Evolutionary conservation across 352 stramenopile genomes (phyloP).

Genomic region (Phytophthora crassamura): DNA sequence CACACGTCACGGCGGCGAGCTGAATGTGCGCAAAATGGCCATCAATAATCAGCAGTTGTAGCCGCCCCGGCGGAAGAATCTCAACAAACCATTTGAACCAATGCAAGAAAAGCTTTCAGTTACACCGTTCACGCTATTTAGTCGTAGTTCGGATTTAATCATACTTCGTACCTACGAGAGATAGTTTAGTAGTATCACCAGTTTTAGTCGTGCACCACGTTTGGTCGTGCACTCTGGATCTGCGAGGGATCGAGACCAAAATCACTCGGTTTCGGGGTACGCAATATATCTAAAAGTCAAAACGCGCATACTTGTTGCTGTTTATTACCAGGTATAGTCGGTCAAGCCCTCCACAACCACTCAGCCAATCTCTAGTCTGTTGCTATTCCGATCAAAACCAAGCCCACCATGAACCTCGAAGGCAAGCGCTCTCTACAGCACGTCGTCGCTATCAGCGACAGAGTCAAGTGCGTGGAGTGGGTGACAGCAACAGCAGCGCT

Average conservation of each 20-base stretch:
- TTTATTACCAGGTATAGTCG: too few species aligned
- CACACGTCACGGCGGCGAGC: too few species aligned
- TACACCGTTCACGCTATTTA: conserved; percentile 4
- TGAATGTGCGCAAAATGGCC: too few species aligned
- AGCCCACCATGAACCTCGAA: conserved; percentile 2
- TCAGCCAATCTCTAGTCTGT: neutral
- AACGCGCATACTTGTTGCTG: too few species aligned
- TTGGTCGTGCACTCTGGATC: neutral
- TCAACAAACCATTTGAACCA: too few species aligned
- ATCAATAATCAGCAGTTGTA: too few species aligned
- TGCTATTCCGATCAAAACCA: neutral
- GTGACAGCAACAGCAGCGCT: too few species aligned
- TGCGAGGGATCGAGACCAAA: too few species aligned
- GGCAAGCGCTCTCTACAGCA: conserved; percentile 9
- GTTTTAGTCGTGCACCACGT: conserved; percentile 2
- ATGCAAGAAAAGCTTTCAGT: too few species aligned
- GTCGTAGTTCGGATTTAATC: conserved; percentile 5
- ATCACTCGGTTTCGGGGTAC: too few species aligned
- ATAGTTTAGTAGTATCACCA: conserved; percentile 3
- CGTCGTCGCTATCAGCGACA: conserved; percentile 4
- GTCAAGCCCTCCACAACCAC: neutral
- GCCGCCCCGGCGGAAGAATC: too few species aligned
- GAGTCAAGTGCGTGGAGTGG: conserved; percentile 4
- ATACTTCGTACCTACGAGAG: neutral
- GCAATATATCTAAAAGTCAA: too few species aligned